A percentile compares a stretch with the other conserved stretches of the same genome.
Conservation (phyloP, 148 eudicot genomes). For the Rhododendron kiyosumense region DNA sequence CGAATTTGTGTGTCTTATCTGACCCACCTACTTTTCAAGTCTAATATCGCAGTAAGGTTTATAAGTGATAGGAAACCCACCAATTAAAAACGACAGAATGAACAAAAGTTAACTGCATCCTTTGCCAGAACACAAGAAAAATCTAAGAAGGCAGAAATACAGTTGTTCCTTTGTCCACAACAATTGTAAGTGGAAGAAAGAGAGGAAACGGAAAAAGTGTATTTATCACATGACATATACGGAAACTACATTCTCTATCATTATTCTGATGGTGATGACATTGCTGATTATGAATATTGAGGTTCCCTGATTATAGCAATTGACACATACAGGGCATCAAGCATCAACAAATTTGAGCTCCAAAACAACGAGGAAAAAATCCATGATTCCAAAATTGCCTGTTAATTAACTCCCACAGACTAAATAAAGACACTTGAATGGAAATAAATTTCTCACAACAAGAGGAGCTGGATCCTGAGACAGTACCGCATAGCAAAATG, state of each 20-base stretch:
- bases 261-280: not conserved
- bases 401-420: not conserved
- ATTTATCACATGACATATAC: not conserved
- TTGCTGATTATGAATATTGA: not conserved
- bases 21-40: not conserved
- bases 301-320: not conserved
- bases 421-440: not conserved
- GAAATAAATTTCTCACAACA: not conserved
- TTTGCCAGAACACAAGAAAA: not conserved
- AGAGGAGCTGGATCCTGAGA: not conserved
- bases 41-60: not conserved
- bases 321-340: not conserved
- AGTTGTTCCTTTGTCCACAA: not conserved
- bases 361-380: not conserved
- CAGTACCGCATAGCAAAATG: not conserved
- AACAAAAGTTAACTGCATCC: not conserved
- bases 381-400: not conserved
- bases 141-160: not conserved
- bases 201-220: not conserved
- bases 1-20: not conserved
- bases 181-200: not conserved
- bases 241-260: not conserved
- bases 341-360: not conserved
- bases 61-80: not conserved
- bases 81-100: not conserved